A percentile compares a stretch with the other conserved stretches of the same genome.
Conservation (phyloP, 1,284 basidiomycete species). For the Crepidotus sp. region DNA sequence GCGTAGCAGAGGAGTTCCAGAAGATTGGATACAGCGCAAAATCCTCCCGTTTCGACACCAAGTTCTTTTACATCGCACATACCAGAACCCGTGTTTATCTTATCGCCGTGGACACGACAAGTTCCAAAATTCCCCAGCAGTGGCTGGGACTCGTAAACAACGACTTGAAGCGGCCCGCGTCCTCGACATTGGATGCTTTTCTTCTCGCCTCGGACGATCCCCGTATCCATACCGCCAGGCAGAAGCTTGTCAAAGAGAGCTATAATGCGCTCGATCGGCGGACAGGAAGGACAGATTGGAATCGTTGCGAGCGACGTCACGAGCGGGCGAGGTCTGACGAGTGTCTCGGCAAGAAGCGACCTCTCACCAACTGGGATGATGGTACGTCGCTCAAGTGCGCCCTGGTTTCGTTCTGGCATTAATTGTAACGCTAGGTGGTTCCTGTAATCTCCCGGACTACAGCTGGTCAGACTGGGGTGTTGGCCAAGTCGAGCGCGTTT, state of each 20-base stretch:
- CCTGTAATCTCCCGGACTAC: constrained; percentile 82
- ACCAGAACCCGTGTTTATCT: constrained; percentile 88
- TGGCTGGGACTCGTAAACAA: constrained; percentile 64
- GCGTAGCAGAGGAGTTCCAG: constrained; percentile 70
- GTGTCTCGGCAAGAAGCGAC: constrained; percentile 72
- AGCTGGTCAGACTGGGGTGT: constrained; percentile 93
- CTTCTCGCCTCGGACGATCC: constrained; percentile 86
- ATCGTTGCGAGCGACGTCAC: constrained; percentile 86
- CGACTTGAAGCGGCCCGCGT: constrained; percentile 74
- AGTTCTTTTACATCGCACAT: constrained; percentile 91
- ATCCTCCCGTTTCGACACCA: constrained; percentile 77
- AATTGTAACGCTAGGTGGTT: constrained; percentile 48
- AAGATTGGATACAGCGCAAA: constrained; percentile 72
- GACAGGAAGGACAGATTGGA: constrained; percentile 81
- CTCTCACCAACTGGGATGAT: constrained; percentile 91
- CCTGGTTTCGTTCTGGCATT: not conserved
- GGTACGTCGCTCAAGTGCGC: constrained; percentile 34
- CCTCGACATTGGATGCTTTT: constrained; percentile 85
- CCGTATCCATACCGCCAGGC: constrained; percentile 81
- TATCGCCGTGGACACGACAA: constrained; percentile 53
- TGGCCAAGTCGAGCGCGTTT: constrained; percentile 87
- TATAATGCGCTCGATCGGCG: constrained; percentile 51
- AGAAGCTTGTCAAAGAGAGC: constrained; percentile 69
- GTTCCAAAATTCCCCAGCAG: constrained; percentile 42
- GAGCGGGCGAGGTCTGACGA: constrained; percentile 84